Evolutionary conservation across 306 rosid genomes (phyloP), one percentile per base, ranked within the genome.

Genomic region (Quercus engelmannii): DNA sequence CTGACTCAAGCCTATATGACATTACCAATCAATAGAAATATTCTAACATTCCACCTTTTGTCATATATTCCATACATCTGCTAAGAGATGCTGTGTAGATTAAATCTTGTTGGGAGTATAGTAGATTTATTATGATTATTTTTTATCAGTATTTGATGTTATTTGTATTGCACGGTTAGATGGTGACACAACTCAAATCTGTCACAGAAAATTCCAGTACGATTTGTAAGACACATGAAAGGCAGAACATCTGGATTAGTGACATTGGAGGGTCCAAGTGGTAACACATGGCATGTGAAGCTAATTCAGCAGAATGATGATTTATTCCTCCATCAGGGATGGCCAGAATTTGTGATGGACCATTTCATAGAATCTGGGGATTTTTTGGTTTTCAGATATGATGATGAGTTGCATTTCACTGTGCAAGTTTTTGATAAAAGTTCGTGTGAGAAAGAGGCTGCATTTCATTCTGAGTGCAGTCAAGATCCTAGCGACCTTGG

Each of bases 361-460:
- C 92, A 94, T 82, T 26, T 51, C 51, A 69, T 94, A 67, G 93
- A 88, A 77, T 88, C 88, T 55, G 97, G 98, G 33, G 97, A 94
- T 82, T 93, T 92, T 83, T 85, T 94, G 88, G 85, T 90, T 83
- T 94, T 94, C 86, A 88, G 97, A 88, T 89, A 92, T 3, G 89
- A 94, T 20, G 86, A 92, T 65, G 85, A 90, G 68, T 79, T 92
- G 82, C 84, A 79, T 79, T 94, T 94, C 83, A 85, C 91, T 1
- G 96, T 94, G 82, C 91, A 85, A 84, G 80, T 94, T 59, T 94
- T 94, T 74, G 94, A 91, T 82, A 86, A 90, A 82, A 91, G 90
- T 85, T 87, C 90, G 6, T 94, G 97, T 65, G 96, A 94, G 88
- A 94, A 94, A 88, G 98, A 92, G 76, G 90, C 84, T 19, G 89